Evolutionary conservation across 2,329 filamentous ascomycete genomes (phyloP).

Genomic region (Aspergillus neoniger): DNA sequence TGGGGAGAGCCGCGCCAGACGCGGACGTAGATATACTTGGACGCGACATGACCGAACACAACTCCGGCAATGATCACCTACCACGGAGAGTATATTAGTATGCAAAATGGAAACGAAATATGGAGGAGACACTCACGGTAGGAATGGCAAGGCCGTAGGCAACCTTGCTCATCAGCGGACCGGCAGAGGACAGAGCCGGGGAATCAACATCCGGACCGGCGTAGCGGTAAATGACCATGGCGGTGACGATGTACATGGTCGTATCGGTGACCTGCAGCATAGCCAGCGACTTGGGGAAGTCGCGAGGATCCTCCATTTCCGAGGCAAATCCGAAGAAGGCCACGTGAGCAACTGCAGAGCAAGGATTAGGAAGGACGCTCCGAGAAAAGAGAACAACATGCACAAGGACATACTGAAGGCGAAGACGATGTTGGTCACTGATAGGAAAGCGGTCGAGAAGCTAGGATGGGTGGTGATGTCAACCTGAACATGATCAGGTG

Average conservation of each 20-base stretch:
- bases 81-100: not conserved
- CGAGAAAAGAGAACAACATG: too few species aligned
- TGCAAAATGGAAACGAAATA: not conserved
- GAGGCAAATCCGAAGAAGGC: conserved; percentile 68
- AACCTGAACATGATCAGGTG: conserved; percentile 41
- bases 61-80: conserved; percentile 68
- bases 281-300: conserved; percentile 64
- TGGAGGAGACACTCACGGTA: conserved; percentile 41
- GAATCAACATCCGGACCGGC: conserved; percentile 62
- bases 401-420: conserved; percentile 56
- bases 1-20: conserved; percentile 61
- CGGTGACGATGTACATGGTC: conserved; percentile 64
- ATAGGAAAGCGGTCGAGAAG: conserved; percentile 59
- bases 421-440: conserved; percentile 68
- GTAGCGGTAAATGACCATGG: conserved; percentile 68
- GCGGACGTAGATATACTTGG: conserved; percentile 66
- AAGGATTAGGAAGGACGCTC: not conserved
- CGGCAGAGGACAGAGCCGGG: conserved; percentile 66
- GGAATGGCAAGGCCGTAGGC: conserved; percentile 69
- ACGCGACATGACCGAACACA: conserved; percentile 66
- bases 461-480: conserved; percentile 42
- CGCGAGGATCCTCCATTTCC: conserved; percentile 62
- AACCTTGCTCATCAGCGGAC: conserved; percentile 58
- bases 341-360: conserved; percentile 54
- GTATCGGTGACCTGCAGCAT: conserved; percentile 62